Evolutionary conservation across 306 rosid species (phyloP).

Genomic region (Potentilla sterilis): DNA sequence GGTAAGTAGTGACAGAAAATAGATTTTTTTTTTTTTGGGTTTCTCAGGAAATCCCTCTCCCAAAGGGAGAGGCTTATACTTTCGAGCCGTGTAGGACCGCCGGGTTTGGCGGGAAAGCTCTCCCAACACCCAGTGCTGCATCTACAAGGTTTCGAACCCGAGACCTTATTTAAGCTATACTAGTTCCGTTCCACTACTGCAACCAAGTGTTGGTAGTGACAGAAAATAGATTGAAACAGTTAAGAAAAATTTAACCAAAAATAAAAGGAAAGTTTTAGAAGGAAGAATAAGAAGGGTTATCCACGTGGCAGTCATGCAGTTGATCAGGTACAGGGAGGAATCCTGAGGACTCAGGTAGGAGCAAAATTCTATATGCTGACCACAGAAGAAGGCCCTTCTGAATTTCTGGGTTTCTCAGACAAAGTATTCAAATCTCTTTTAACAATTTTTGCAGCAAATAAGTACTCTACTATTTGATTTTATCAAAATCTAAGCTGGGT

Average conservation of each 20-base stretch:
- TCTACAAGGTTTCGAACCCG: too few species aligned
- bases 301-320: constrained; percentile 13
- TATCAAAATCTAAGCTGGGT: not conserved
- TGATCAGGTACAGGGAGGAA: not conserved
- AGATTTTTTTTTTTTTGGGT: too few species aligned
- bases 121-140: too few species aligned
- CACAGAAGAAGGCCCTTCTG: not conserved
- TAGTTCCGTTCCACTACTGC: too few species aligned
- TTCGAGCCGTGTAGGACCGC: too few species aligned
- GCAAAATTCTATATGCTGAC: not conserved
- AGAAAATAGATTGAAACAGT: not conserved
- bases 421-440: not conserved
- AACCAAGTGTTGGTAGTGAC: too few species aligned
- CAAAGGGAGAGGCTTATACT: too few species aligned
- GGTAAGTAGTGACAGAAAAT: not conserved
- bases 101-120: too few species aligned
- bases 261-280: not conserved
- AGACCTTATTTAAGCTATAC: too few species aligned
- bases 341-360: not conserved
- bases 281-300: too few species aligned
- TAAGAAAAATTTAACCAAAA: not conserved
- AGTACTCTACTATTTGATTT: not conserved
- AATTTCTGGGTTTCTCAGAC: not conserved
- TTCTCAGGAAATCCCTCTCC: too few species aligned
- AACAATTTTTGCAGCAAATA: not conserved